Conservation (phyloP, 2,329 filamentous ascomycete species). For the Diaporthe velutina region DNA sequence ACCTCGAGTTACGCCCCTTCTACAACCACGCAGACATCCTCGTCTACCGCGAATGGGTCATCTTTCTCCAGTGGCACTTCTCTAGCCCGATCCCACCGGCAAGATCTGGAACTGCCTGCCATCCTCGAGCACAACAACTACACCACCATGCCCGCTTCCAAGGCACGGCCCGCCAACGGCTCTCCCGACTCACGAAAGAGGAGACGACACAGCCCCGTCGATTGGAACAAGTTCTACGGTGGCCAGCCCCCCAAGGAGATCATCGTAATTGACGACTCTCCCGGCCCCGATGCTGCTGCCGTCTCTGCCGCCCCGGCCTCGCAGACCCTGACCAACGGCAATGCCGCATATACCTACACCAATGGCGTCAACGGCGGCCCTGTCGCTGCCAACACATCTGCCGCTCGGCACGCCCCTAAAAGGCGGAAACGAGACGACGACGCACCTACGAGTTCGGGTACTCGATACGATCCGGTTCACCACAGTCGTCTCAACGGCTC, state of each 20-base stretch:
- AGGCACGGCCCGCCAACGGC: conserved; percentile 43
- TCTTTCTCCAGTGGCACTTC: conserved; percentile 38
- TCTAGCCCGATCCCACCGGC: conserved; percentile 39
- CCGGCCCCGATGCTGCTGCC: conserved; percentile 63
- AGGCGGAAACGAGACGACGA: conserved; percentile 77
- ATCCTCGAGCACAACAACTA: conserved; percentile 48
- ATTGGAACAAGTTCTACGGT: conserved; percentile 86
- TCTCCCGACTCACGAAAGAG: conserved; percentile 59
- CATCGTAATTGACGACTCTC: conserved; percentile 85
- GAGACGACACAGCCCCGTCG: conserved; percentile 69
- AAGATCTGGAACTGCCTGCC: conserved; percentile 41
- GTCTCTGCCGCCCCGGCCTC: conserved; percentile 49
- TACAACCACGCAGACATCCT: conserved; percentile 44
- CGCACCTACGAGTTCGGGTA: conserved; percentile 49
- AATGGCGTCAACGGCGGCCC: conserved; percentile 46
- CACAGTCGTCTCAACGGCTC: conserved; percentile 78
- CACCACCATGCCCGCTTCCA: conserved; percentile 53
- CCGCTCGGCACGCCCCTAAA: conserved; percentile 72
- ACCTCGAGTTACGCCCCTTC: conserved; percentile 40
- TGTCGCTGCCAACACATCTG: conserved; percentile 43
- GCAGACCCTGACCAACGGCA: conserved; percentile 54
- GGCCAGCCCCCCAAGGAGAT: conserved; percentile 88
- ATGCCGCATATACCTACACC: conserved; percentile 48
- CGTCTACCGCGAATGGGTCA: conserved; percentile 43
- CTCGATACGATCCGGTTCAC: conserved; percentile 77